Conservation (phyloP, 768 basidiomycete genomes). For the Udeniomyces megalosporus region DNA sequence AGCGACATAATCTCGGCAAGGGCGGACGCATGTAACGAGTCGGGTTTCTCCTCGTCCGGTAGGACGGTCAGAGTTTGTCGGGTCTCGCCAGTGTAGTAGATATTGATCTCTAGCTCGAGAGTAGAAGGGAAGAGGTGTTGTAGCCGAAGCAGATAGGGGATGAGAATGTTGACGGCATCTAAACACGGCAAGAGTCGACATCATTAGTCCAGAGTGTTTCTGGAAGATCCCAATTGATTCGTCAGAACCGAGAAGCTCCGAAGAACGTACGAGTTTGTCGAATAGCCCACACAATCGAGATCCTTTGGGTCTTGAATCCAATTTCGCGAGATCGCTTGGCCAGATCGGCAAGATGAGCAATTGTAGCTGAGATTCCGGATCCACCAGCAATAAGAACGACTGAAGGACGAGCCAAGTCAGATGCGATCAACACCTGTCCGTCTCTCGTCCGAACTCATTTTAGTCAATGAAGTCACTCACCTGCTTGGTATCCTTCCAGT, state of each 20-base stretch:
- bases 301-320: not conserved
- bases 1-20: too few species aligned
- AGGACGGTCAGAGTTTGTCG: not conserved
- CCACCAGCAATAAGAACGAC: conserved; percentile 6
- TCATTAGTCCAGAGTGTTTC: too few species aligned
- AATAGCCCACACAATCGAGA: conserved; percentile 1
- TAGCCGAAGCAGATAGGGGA: conserved; percentile 2
- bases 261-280: not conserved
- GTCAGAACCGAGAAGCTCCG: too few species aligned
- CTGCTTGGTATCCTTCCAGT: not conserved
- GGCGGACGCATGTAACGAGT: not conserved
- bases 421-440: too few species aligned
- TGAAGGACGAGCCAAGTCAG: too few species aligned
- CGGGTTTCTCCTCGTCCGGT: not conserved
- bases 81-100: conserved; percentile 2
- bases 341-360: conserved; percentile 5
- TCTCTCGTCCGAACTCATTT: too few species aligned
- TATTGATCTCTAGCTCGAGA: not conserved
- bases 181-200: not conserved
- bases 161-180: not conserved
- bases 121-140: not conserved
- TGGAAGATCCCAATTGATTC: too few species aligned
- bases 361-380: conserved; percentile 1
- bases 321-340: not conserved
- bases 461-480: too few species aligned